phyloP scores from a whole-genome alignment of 2,329 filamentous ascomycete genomes.

The Fusarium goolgardi region DNA sequence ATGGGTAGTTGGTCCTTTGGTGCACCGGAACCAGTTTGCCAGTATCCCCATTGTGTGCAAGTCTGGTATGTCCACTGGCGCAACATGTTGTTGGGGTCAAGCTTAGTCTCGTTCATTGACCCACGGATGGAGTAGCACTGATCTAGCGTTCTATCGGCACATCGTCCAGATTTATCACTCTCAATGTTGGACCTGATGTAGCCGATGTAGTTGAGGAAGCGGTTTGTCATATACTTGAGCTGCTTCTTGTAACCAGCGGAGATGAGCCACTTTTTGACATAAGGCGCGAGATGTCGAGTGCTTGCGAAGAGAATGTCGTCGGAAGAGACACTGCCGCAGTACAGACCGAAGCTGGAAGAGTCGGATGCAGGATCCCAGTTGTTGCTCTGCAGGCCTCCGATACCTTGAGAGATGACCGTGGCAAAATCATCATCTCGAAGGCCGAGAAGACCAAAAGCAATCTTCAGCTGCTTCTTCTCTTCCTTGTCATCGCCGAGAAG shows the following conservation, averaged over 20 bases:
- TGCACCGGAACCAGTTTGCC: constrained; percentile 77
- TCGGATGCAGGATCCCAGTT: constrained; percentile 66
- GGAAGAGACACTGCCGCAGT: constrained; percentile 61
- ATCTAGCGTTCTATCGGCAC: constrained; percentile 42
- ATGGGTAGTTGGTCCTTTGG: constrained; percentile 73
- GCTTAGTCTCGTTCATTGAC: constrained; percentile 32
- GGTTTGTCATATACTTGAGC: constrained; percentile 53
- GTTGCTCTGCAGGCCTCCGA: constrained; percentile 58
- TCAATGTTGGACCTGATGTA: constrained; percentile 53
- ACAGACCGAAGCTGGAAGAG: constrained; percentile 56
- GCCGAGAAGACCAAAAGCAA: constrained; percentile 60
- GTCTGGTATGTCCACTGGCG: constrained; percentile 65
- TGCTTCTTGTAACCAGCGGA: constrained; percentile 57
- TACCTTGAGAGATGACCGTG: constrained; percentile 54
- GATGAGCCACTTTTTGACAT: constrained; percentile 55
- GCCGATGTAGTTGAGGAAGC: constrained; percentile 66
- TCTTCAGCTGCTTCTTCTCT: constrained; percentile 61
- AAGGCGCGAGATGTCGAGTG: constrained; percentile 51
- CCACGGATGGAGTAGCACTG: constrained; percentile 51
- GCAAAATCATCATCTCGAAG: constrained; percentile 63
- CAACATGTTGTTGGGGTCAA: constrained; percentile 42
- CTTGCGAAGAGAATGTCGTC: constrained; percentile 56
- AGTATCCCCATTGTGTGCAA: constrained; percentile 79
- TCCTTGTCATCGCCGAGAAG: constrained; percentile 55
- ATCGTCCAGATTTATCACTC: constrained; percentile 35